These are phyloP conservation scores for Magnolia officinalis DNA, from an alignment of 164 flowering plant species.

Conservation along the genomic window DNA sequence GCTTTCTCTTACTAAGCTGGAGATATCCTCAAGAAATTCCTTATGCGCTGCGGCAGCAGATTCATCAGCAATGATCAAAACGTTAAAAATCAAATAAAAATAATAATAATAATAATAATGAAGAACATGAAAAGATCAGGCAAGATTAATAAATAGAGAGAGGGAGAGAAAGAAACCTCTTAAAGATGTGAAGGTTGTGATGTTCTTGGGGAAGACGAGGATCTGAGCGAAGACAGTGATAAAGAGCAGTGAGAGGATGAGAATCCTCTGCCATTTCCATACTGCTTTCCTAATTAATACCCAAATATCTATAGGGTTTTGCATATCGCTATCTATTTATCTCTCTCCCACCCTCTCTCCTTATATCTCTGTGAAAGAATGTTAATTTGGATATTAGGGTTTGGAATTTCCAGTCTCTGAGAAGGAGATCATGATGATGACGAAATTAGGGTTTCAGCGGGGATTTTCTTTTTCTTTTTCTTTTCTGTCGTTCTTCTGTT, in stretches of 20 bases:
- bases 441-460: background rate
- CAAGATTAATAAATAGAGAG: constrained; percentile 2
- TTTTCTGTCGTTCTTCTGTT: background rate
- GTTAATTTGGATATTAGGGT: too few relatives aligned
- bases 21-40: constrained; percentile 49
- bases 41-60: constrained; percentile 32
- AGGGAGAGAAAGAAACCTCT: constrained; percentile 14
- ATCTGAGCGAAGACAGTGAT: constrained; percentile 45
- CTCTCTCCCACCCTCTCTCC: background rate
- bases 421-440: background rate
- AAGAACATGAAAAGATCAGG: background rate
- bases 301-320: background rate
- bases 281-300: background rate
- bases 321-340: background rate
- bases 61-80: constrained; percentile 9
- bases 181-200: constrained; percentile 28
- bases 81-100: background rate
- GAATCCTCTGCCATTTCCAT: constrained; percentile 1
- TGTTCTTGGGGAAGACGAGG: constrained; percentile 44
- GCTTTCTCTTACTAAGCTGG: constrained; percentile 42
- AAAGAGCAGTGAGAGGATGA: constrained; percentile 2
- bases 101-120: constrained; percentile 3
- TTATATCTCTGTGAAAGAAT: too few relatives aligned
- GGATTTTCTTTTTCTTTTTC: too few relatives aligned
- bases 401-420: too few relatives aligned